Conservation (phyloP, 2,329 filamentous ascomycete species). For the Chrysoporthe cubensis region DNA sequence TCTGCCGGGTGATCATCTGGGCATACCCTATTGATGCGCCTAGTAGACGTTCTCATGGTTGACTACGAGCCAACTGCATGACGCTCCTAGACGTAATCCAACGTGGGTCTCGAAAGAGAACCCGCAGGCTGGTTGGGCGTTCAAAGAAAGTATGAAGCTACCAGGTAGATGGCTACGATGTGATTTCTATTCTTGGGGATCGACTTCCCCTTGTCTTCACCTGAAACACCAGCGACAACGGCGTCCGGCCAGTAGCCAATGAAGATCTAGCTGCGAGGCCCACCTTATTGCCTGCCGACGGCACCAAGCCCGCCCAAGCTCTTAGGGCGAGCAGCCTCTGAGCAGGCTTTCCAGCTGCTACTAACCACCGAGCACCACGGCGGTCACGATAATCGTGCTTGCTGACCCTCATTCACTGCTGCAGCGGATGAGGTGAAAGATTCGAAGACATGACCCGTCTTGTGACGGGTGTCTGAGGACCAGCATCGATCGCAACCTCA, state of each 20-base stretch:
- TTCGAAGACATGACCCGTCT: constrained; percentile 22
- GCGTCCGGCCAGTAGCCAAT: background rate
- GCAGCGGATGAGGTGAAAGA: constrained; percentile 28
- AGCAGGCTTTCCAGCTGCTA: constrained; percentile 7
- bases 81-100: background rate
- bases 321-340: background rate
- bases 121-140: too few species aligned
- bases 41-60: background rate
- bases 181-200: background rate
- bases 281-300: background rate
- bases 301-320: background rate
- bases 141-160: too few species aligned
- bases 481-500: background rate
- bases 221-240: background rate
- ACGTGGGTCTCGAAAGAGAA: background rate
- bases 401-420: constrained; percentile 3
- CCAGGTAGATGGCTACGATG: too few species aligned
- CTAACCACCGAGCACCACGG: constrained; percentile 11
- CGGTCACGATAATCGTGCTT: constrained; percentile 11
- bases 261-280: background rate
- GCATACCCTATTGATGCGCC: background rate
- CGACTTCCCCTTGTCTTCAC: background rate
- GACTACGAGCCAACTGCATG: background rate
- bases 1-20: background rate
- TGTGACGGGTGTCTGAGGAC: constrained; percentile 21